phyloP scores from a whole-genome alignment of 805 yeast genomes.

The Starmera dryadoides region DNA sequence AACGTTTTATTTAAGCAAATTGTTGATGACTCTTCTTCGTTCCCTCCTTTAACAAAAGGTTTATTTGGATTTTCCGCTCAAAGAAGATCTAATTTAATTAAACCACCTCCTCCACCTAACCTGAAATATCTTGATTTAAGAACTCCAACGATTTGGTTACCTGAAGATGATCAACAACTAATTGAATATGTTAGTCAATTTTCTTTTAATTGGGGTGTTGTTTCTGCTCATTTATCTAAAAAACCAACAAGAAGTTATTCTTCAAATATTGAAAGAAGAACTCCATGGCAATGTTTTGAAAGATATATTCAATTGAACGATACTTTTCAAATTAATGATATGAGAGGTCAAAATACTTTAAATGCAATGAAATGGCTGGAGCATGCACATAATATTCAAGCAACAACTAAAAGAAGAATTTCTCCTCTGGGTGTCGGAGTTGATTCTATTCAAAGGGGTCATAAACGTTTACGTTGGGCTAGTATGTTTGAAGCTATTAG shows the following conservation, averaged over 20 bases:
- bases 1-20: conserved; percentile 47
- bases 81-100: conserved; percentile 48
- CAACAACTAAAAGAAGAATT: conserved; percentile 79
- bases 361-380: conserved; percentile 89
- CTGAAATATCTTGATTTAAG: conserved; percentile 72
- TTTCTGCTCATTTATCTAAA: conserved; percentile 71
- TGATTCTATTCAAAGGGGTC: conserved; percentile 92
- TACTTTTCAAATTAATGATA: conserved; percentile 75
- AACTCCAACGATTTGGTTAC: conserved; percentile 94
- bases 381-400: conserved; percentile 83
- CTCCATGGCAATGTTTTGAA: conserved; percentile 99
- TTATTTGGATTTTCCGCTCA: conserved; percentile 35
- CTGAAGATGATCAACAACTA: conserved; percentile 81
- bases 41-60: conserved; percentile 46
- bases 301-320: conserved; percentile 90
- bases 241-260: conserved; percentile 62
- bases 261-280: conserved; percentile 88
- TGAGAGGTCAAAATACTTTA: conserved; percentile 80
- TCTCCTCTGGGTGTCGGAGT: conserved; percentile 91
- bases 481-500: conserved; percentile 95
- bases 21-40: conserved; percentile 29
- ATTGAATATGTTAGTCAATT: conserved; percentile 79
- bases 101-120: conserved; percentile 91
- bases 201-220: conserved; percentile 89
- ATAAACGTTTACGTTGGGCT: conserved; percentile 87